Percentiles rank a stretch among this genome's conserved stretches.
phyloP scores from a whole-genome alignment of 164 flowering plant species.

The Magnolia officinalis region DNA sequence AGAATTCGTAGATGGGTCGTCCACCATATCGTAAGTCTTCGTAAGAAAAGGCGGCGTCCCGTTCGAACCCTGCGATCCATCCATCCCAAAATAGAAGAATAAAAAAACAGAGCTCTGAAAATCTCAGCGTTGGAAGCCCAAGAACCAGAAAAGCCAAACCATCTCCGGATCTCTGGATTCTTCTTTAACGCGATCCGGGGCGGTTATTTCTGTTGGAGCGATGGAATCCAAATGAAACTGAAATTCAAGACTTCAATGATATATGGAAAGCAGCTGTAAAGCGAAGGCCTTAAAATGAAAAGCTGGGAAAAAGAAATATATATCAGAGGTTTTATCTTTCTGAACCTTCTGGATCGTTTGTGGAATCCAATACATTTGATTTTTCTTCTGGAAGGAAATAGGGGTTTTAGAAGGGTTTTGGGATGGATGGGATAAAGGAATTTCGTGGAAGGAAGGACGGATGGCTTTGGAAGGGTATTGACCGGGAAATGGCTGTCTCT shows the following conservation, averaged over 20 bases:
- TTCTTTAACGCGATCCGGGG: background rate
- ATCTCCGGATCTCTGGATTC: background rate
- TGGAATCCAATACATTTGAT: background rate
- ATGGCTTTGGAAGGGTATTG: background rate
- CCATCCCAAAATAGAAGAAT: constrained; percentile 26
- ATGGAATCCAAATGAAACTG: background rate
- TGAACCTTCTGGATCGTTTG: background rate
- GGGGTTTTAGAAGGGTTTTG: background rate
- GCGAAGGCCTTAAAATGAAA: background rate
- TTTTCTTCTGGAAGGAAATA: background rate
- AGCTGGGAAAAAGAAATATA: background rate
- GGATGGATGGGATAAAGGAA: background rate
- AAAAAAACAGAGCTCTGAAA: background rate
- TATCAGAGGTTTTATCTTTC: background rate
- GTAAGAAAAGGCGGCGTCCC: constrained; percentile 55
- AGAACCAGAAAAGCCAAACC: background rate
- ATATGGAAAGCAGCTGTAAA: background rate
- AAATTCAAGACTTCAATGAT: background rate
- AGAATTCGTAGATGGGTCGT: constrained; percentile 42
- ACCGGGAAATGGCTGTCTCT: background rate
- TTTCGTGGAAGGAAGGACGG: background rate
- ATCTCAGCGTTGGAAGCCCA: background rate
- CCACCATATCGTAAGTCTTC: constrained; percentile 67
- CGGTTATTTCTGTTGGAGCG: background rate
- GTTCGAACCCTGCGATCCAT: constrained; percentile 42